These are phyloP conservation scores for Porcisia hertigi DNA, from an alignment of 208 protist species.

Conservation along the genomic window DNA sequence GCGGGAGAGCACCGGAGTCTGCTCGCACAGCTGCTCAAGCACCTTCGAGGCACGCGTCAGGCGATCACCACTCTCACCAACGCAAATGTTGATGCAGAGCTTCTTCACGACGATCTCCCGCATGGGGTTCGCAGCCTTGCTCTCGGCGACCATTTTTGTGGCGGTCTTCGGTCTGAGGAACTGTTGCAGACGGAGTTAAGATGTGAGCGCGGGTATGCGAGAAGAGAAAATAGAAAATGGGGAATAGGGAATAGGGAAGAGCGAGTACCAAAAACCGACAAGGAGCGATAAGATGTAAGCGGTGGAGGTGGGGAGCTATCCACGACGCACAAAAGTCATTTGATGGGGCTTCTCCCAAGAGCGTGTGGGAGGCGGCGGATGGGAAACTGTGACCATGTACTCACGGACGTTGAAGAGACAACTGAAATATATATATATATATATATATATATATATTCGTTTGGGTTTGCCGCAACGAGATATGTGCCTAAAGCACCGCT, in stretches of 20 bases:
- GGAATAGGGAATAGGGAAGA: background rate
- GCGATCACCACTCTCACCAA: slow-evolving; percentile 99
- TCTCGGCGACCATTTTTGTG: slow-evolving; percentile 71
- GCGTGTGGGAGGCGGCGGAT: too few relatives aligned
- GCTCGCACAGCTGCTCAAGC: slow-evolving; percentile 98
- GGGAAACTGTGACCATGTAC: too few relatives aligned
- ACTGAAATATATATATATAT: too few relatives aligned
- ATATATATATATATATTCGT: too few relatives aligned
- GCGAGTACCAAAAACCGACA: background rate
- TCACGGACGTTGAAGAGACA: too few relatives aligned
- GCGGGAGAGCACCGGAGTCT: slow-evolving; percentile 97
- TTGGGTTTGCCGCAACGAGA: background rate
- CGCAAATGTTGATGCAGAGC: slow-evolving; percentile 99
- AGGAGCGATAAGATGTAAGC: background rate
- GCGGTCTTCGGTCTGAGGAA: slow-evolving; percentile 32
- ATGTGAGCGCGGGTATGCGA: background rate
- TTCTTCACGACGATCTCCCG: slow-evolving; percentile 98
- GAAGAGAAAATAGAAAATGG: slow-evolving; percentile 4
- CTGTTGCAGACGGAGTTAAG: background rate
- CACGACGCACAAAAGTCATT: too few relatives aligned
- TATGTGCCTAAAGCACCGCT: background rate
- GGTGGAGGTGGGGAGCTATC: too few relatives aligned
- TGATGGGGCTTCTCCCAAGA: too few relatives aligned
- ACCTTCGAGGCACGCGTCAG: slow-evolving; percentile 99
- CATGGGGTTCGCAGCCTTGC: slow-evolving; percentile 96